phyloP scores from a whole-genome alignment of 257 asterid genomes.

The Nicotiana tomentosiformis region DNA sequence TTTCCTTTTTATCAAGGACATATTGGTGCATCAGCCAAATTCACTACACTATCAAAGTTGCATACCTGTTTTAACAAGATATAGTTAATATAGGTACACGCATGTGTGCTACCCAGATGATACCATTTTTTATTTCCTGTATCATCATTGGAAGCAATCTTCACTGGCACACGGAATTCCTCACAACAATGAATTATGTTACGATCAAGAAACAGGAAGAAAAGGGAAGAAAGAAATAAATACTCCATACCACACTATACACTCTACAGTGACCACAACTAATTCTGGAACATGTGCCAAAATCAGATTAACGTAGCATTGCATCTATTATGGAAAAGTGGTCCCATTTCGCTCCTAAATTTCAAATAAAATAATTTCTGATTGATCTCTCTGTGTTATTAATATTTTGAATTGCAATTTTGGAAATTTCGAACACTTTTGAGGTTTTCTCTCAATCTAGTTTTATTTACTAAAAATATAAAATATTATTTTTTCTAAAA shows the following conservation, averaged over 20 bases:
- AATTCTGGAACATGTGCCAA: background rate
- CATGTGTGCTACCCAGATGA: background rate
- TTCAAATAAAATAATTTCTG: background rate
- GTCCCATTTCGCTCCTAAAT: background rate
- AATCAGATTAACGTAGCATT: background rate
- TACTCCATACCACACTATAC: background rate
- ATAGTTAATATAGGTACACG: background rate
- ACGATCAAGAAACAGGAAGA: background rate
- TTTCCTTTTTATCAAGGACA: background rate
- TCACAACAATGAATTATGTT: background rate
- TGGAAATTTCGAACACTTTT: background rate
- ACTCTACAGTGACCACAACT: background rate
- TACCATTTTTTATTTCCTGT: no score
- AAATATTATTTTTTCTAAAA: background rate
- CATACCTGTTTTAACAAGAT: background rate
- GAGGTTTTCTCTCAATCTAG: background rate
- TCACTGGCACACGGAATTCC: background rate
- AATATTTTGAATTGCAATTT: background rate
- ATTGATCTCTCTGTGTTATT: background rate
- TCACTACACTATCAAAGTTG: background rate
- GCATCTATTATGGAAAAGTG: background rate
- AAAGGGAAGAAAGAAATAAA: background rate
- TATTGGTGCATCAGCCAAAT: background rate
- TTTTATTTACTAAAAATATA: background rate
- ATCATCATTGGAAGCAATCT: no score